Conservation (phyloP, 768 basidiomycete species). For the Amanita pallidorosea region DNA sequence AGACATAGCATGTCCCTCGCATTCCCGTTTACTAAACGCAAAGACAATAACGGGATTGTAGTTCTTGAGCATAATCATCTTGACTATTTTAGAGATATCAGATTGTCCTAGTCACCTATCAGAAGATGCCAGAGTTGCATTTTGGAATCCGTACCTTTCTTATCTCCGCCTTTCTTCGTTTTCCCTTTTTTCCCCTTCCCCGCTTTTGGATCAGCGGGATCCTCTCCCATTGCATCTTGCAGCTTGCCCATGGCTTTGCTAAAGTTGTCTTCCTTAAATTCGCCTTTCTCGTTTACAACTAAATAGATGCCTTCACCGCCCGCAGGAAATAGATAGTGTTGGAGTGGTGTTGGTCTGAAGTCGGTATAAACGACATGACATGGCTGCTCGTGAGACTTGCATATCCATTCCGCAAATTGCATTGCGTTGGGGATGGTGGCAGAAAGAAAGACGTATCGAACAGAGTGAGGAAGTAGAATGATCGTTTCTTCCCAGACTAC, state of each 20-base stretch:
- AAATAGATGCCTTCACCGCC: conserved; percentile 96
- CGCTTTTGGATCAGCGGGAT: conserved; percentile 76
- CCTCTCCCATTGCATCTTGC: conserved; percentile 76
- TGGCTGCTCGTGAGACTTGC: conserved; percentile 92
- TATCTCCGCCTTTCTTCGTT: conserved; percentile 81
- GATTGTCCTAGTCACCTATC: conserved; percentile 50
- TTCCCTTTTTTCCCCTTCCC: conserved; percentile 91
- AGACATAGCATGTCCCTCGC: conserved; percentile 83
- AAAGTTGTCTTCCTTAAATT: conserved; percentile 96
- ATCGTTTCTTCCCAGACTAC: conserved; percentile 99
- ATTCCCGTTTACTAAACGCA: conserved; percentile 97
- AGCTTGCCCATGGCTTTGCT: conserved; percentile 95
- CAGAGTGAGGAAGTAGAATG: conserved; percentile 90
- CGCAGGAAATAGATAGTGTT: conserved; percentile 96
- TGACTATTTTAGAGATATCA: conserved; percentile 95
- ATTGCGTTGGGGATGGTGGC: conserved; percentile 99
- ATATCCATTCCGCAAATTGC: conserved; percentile 99
- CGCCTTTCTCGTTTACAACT: conserved; percentile 97
- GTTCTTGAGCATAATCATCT: conserved; percentile 96
- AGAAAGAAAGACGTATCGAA: conserved; percentile 97
- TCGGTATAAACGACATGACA: conserved; percentile 99
- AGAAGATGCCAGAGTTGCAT: not conserved
- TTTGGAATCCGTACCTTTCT: conserved; percentile 52
- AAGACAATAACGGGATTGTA: conserved; percentile 98
- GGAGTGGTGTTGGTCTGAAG: conserved; percentile 94